Evolutionary conservation across 805 yeast genomes (phyloP).

Genomic region (Yamadazyma phyllophila): DNA sequence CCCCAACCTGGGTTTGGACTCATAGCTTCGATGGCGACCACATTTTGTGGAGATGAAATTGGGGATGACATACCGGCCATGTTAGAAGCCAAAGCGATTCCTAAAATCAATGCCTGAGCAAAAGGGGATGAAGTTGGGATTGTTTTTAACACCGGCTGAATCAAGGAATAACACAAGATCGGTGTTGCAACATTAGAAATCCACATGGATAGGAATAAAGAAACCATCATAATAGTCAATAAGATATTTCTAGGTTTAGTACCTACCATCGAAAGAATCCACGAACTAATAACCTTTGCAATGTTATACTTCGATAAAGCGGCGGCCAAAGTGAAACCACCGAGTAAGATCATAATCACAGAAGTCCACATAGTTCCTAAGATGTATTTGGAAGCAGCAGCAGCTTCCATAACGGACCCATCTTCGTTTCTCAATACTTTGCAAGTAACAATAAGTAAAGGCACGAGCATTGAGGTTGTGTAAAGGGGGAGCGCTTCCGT

Average conservation of each 20-base stretch:
- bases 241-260: conserved; percentile 77
- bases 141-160: conserved; percentile 85
- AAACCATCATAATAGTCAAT: conserved; percentile 79
- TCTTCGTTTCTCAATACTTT: conserved; percentile 47
- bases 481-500: conserved; percentile 50
- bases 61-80: conserved; percentile 98
- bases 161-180: conserved; percentile 83
- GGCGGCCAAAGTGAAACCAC: conserved; percentile 95
- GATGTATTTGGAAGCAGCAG: conserved; percentile 74
- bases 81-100: conserved; percentile 90
- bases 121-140: conserved; percentile 75
- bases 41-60: conserved; percentile 94
- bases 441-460: conserved; percentile 46
- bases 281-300: conserved; percentile 82
- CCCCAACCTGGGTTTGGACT: conserved; percentile 83
- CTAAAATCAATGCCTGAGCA: conserved; percentile 80
- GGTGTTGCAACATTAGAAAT: conserved; percentile 98
- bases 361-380: conserved; percentile 94
- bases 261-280: conserved; percentile 79
- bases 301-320: conserved; percentile 88
- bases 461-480: conserved; percentile 49
- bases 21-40: conserved; percentile 87
- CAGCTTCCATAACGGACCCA: conserved; percentile 50
- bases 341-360: conserved; percentile 81
- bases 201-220: conserved; percentile 89